Evolutionary conservation across 371 early-diverging fungal species (phyloP).

Genomic region (Parasitella parasitica): DNA sequence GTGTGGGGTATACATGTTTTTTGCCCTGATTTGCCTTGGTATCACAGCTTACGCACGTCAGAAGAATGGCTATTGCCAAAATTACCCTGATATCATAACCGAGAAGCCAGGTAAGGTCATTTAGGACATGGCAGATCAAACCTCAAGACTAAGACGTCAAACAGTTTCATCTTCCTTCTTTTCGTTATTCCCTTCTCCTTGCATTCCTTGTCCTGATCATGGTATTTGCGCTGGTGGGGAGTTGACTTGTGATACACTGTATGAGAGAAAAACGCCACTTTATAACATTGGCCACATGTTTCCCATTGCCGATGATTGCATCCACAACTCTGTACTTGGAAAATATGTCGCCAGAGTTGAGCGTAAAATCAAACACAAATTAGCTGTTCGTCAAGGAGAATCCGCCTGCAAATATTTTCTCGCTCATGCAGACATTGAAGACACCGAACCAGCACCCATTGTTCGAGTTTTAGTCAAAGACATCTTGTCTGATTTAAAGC

Average conservation of each 20-base stretch:
- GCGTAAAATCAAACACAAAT: slow-evolving; percentile 7
- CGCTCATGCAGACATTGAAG: background rate
- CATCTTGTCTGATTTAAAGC: slow-evolving; percentile 1
- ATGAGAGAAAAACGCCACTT: slow-evolving; percentile 13
- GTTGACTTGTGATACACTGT: slow-evolving; percentile 16
- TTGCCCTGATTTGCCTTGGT: background rate
- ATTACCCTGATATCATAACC: background rate
- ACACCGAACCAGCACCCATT: background rate
- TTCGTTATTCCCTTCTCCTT: slow-evolving; percentile 11
- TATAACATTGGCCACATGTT: slow-evolving; percentile 10
- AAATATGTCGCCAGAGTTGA: slow-evolving; percentile 15
- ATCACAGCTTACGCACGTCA: slow-evolving; percentile 12
- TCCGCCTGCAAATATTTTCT: slow-evolving; percentile 4
- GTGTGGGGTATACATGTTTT: background rate
- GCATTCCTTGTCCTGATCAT: slow-evolving; percentile 28
- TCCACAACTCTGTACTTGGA: slow-evolving; percentile 13
- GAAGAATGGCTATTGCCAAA: slow-evolving; percentile 18
- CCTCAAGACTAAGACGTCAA: background rate
- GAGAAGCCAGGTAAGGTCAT: background rate
- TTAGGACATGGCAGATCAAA: background rate
- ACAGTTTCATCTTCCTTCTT: background rate
- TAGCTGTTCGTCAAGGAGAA: slow-evolving; percentile 18
- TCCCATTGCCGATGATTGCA: slow-evolving; percentile 26
- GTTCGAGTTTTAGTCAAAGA: background rate
- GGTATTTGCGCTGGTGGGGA: slow-evolving; percentile 18